Base-by-base conservation (phyloP, 2,329 filamentous ascomycete species). In the Pestalotiopsis sp. region DNA sequence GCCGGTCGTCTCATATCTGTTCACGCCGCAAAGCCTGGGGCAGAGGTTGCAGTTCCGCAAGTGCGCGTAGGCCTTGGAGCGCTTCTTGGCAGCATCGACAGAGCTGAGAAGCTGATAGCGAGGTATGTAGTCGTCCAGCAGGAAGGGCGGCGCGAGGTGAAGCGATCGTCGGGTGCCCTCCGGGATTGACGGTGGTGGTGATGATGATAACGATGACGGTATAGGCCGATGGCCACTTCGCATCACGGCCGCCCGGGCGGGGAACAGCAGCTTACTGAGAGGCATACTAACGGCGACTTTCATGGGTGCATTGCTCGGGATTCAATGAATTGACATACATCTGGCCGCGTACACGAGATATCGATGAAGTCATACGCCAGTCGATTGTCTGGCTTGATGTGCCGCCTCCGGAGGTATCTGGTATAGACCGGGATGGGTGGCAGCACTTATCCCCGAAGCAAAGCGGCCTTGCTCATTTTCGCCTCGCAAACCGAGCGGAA, bases 11-110 rank as follows among this genome's bases (percentile, higher is more conserved):
- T 95, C 89, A 75, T 90, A 94, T n/a, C 93, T 89, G 78, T 97
- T 94, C 41, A 95, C 92, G 66, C 90, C 89, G 78, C 93, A 96
- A 60, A 89, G 82, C 13, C 92, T 86, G 1, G 93, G 93, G 74
- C 93, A 97, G 7, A 97, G 85, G 74, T 96, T 97, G 81, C 93
- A 97, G 68, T 94, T 90, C 13, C 87, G 83, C 36, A 97, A 83
- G 77, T 97, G 93, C 1, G 90, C 88, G 75, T 95, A 93, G 1
- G 93, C 92, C 23, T 83, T 81, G 1, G 90, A 91, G 12, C 92
- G 88, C 78, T 97, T 97, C 81, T 89, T 90, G 1, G 92, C 86
- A 3, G 88, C 90, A 66, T 95, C 91, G 3, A 87, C 78, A 1
- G 91, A 88, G 1, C 90, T 89, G 13, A 96, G 84, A 4, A 88